Percentiles rank a stretch among this genome's conserved stretches.
phyloP scores from a whole-genome alignment of 2,329 filamentous ascomycete genomes.

The Coniosporium tulheliwenetii region DNA sequence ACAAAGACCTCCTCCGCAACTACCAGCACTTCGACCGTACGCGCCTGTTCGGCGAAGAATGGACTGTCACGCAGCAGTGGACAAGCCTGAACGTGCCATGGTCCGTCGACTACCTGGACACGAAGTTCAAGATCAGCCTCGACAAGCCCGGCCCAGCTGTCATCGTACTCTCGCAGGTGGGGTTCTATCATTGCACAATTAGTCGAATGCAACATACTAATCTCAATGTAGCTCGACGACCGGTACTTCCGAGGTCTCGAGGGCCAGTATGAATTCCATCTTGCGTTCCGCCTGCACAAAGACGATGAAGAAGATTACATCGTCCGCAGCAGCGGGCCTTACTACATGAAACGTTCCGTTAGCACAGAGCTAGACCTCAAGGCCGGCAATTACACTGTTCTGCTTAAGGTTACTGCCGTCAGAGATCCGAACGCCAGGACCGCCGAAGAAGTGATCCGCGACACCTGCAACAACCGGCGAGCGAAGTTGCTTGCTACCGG shows the following conservation, averaged over 20 bases:
- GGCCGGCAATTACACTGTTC: constrained; percentile 57
- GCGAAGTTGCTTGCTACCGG: constrained; percentile 63
- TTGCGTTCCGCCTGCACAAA: constrained; percentile 44
- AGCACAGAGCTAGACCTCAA: constrained; percentile 63
- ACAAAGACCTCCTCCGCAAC: constrained; percentile 40
- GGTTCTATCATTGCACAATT: neutral
- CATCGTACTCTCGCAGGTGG: constrained; percentile 39
- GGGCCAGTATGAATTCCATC: constrained; percentile 39
- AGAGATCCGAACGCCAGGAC: constrained; percentile 34
- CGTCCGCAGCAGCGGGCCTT: constrained; percentile 38
- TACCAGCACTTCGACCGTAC: constrained; percentile 47
- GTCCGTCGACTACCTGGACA: constrained; percentile 44
- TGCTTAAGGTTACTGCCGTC: constrained; percentile 58
- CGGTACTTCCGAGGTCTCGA: constrained; percentile 43
- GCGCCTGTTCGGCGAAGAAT: constrained; percentile 42
- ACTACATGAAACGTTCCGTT: constrained; percentile 55
- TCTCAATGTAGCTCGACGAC: constrained; percentile 31
- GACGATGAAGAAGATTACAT: constrained; percentile 45
- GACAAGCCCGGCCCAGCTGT: constrained; percentile 37
- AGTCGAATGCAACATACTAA: constrained; percentile 1
- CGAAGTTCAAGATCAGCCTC: constrained; percentile 41
- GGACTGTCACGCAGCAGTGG: constrained; percentile 46
- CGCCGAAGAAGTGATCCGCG: constrained; percentile 53
- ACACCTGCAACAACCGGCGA: constrained; percentile 44
- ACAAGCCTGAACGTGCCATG: constrained; percentile 43